Evolutionary conservation across 2,329 filamentous ascomycete genomes (phyloP).

Genomic region (Venturia aucupariae): DNA sequence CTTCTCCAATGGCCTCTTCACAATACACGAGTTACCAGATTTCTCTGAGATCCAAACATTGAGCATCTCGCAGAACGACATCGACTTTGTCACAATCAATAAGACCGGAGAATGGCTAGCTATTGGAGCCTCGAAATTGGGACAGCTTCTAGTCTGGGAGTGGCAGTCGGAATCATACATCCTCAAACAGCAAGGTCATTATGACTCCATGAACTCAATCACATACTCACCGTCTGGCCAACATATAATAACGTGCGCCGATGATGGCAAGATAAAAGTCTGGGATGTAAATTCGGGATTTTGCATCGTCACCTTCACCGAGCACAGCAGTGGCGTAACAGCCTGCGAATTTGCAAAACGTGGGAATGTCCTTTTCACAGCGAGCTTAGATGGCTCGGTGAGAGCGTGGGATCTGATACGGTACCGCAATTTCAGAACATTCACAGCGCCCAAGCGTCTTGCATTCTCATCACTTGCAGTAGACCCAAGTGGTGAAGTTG

Average conservation of each 20-base stretch:
- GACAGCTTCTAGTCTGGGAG: conserved; percentile 96
- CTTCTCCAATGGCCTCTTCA: conserved; percentile 90
- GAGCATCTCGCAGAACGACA: conserved; percentile 90
- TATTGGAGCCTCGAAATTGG: conserved; percentile 89
- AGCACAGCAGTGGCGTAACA: conserved; percentile 90
- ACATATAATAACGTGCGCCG: conserved; percentile 83
- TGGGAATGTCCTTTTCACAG: conserved; percentile 91
- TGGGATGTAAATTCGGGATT: conserved; percentile 97
- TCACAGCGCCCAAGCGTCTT: conserved; percentile 82
- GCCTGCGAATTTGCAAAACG: conserved; percentile 91
- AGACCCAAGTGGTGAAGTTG: conserved; percentile 93
- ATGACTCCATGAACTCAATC: conserved; percentile 88
- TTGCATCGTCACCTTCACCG: conserved; percentile 95
- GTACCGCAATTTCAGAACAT: conserved; percentile 95
- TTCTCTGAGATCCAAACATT: conserved; percentile 91
- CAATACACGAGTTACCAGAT: conserved; percentile 88
- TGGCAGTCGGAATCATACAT: conserved; percentile 99
- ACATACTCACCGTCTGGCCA: conserved; percentile 92
- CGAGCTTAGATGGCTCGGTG: conserved; percentile 87
- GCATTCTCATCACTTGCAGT: conserved; percentile 92
- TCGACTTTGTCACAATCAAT: conserved; percentile 91
- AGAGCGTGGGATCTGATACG: conserved; percentile 93
- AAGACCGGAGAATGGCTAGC: conserved; percentile 93
- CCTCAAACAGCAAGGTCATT: conserved; percentile 94
- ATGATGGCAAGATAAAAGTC: conserved; percentile 97